Base-by-base conservation (phyloP, 176 grass and related monocot genomes). In the Tuctoria greenei region DNA sequence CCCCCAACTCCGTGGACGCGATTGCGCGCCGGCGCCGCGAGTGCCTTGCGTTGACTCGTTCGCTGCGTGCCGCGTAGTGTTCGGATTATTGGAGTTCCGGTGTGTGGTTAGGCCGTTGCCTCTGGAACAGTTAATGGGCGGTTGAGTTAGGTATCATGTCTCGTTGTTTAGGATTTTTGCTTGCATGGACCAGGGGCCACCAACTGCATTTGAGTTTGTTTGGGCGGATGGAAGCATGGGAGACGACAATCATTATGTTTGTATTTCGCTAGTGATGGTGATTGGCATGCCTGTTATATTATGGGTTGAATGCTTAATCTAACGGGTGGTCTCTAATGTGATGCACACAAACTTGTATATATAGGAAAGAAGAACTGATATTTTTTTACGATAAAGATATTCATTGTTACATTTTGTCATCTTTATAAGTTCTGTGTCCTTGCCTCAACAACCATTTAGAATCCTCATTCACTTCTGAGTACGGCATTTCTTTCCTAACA, bases 171-270 rank as follows among this genome's bases (percentile, higher is more conserved):
- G 7, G 24, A 31, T 15, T 36, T 39, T 6, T 54, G 10, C 34
- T 10, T n/a, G 39, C 18, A 63, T 46, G 52, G 66, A 70, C 77
- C 18, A 63, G 62, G 52, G 66, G 61, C 77, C 27, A 80, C 26
- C 43, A 13, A 46, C 50, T 60, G 39, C 13, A 61, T 50, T 71
- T 71, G 12, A 61, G 10, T 61, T 61, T 15, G 8, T 66, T 51
- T 42, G 5, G 46, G 35, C 10, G 14, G 28, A 31, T 39, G 42
- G 14, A 67, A 36, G 41, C 7, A 70, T 36, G 42, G 58, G 15
- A 3, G 4, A 52, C 24, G 0, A 23, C 46, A 15, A 52, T 72
- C 45, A 43, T 27, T 72, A 52, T 39, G 21, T 49, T 52, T 52
- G 10, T 36, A 28, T 77, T 76, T 36, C 2, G 50, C 13, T 2